Base-by-base conservation (phyloP, 75 land plant genomes). In the Cunninghamia lanceolata region DNA sequence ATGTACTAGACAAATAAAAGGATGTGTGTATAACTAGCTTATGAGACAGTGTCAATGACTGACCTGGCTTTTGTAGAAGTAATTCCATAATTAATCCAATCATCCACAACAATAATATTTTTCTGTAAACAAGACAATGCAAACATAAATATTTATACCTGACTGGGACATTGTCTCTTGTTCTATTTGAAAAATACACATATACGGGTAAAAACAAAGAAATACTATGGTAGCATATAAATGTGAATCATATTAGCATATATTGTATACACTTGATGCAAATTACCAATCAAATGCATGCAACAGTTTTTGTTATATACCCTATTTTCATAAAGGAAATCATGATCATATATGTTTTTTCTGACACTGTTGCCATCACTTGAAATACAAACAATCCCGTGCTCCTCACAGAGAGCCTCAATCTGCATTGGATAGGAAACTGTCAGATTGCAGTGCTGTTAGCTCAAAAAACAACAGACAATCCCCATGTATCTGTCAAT, bases 31-130 rank as follows among this genome's bases (percentile, higher is more conserved):
- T 17, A 54, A 54, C 11, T 54, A 54, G 4, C 59, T 19, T 54
- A 16, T 54, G 59, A 3, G 59, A 68, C 7, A 66, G 70, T 68
- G 9, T 25, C 2, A 30, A 68, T 25, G 25, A 28, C 34, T 1
- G 32, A 88, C 88, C 88, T 88, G 85, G 78, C 53, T 85, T 75
- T 76, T 30, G 88, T 84, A 77, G 88, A 45, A 56, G 86, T 88
- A 21, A 88, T 85, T 25, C 85, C 68, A 56, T 84, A 84, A 17
- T 53, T 59, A 85, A 88, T 79, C 32, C 75, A 53, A 79, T 88
- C 88, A 78, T 88, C 88, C 81, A 88, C 88, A 76, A 88, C 50
- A 53, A 88, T 43, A 54, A 88, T 88, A 46, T 88, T 73, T 77
- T 74, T 85, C 88, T 88, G 88, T 63, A 77, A 53, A 35, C 39